Base-by-base conservation (phyloP, 2,329 filamentous ascomycete genomes). In the Fusarium sp. region DNA sequence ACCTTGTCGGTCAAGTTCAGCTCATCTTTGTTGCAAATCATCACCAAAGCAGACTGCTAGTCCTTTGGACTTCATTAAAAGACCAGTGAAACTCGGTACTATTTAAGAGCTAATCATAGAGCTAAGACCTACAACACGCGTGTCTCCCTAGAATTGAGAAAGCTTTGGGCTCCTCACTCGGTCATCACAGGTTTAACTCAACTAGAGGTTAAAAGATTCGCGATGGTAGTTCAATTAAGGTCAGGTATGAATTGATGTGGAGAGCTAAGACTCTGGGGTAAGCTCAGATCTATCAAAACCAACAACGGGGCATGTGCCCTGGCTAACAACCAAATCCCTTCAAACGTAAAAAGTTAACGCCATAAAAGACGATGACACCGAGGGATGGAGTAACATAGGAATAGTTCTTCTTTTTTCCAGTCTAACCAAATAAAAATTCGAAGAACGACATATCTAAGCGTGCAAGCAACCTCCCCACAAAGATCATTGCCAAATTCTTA, bases 401-500 rank as follows among this genome's bases (percentile, higher is more conserved):
- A 52, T 38, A n/a, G 8, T 12, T 8, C 14, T 12, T 15, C 33
- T 27, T 27, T 52, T 38, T 18, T n/a, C 12, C 33, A 35, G 6
- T 20, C 7, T 23, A n/a, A n/a, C 6, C 14, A 35, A 15, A n/a
- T n/a, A 30, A 50, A 23, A n/a, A 9, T 26, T 40, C 41, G 12
- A 49, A 41, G 13, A 20, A 26, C 38, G 17, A 41, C 38, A 26
- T 7, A 3, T 8, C 18, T 15, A 14, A 7, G 17, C 20, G 17
- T 37, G 14, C 30, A 20, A 40, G 15, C 5, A 42, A 40, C 38
- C 48, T 50, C 61, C 64, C 64, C 69, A 60, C 69, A 42, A 61
- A 66, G 32, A 50, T 37, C 12, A 55, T 37, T 17, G 4, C 13
- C 32, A 20, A 64, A 60, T 20, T 38, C 69, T 71, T 71, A 72